Base-by-base conservation (phyloP, 2,329 filamentous ascomycete genomes). In the Pseudophaeomoniella oleicola region DNA sequence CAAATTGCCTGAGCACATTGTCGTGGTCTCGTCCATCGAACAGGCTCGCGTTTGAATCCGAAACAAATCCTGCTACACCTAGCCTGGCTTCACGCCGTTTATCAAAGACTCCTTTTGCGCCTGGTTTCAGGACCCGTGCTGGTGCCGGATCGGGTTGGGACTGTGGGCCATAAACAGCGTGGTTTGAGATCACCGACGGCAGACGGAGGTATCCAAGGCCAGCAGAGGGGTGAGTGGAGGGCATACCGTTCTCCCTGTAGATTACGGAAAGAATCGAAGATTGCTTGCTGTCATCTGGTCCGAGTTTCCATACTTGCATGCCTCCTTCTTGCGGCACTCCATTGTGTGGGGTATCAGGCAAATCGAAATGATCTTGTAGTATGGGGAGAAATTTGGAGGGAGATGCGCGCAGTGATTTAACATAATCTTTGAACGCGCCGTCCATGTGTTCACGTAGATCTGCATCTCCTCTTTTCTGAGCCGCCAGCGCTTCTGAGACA, bases 161-260 rank as follows among this genome's bases (percentile, higher is more conserved):
- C 47, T 76, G 74, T 9, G 76, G 75, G 3, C 76, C 76, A 45
- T 69, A 68, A 18, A 67, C 50, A 2, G 74, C 71, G 49, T 78
- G 72, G 48, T 78, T 79, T 45, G 65, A 58, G 32, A 72, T 56
- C 47, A 67, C 59, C 16, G 69, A 59, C 37, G 64, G 61, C 9
- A 68, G 70, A 35, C 71, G 66, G 3, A 71, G 57, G 50, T 81
- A 79, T 11, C 70, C 68, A 4, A 81, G 59, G 43, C 76, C 76
- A 3, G 72, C 75, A 3, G 71, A 75, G 2, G 76, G 75, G 53
- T 81, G 76, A 5, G 76, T 79, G 39, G 66, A 67, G 1, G 72
- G 71, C 14, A 70, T 70, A 2, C 67, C 69, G 16, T 51, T 52
- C 19, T 53, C 47, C 19, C 57, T 57, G 46, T 69, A 70, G 6